Evolutionary conservation across 2,329 filamentous ascomycete genomes (phyloP), one percentile per base, ranked within the genome.

Genomic region (Curvularia lunata): DNA sequence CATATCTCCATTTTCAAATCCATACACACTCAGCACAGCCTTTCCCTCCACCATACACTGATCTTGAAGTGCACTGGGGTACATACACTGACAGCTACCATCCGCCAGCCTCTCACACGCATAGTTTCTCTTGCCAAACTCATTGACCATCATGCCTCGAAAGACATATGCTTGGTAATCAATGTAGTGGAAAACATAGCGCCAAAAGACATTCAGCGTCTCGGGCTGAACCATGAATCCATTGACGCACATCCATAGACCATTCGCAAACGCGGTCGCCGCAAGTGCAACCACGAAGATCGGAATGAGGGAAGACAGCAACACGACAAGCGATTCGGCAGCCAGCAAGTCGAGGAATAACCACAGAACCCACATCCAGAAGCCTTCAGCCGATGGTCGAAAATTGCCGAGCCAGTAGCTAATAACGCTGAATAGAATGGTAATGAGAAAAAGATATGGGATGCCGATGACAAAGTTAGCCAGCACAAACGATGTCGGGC

Each of bases 101-200:
- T 52, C 62, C 10, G 32, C 50, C 47, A 47, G 1, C 32, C 23
- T 46, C 61, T 81, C 77, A 71, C 91, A 94, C 3, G 77, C 73
- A 74, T 91, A 96, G 3, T 79, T 83, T 13, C 90, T 81, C 18
- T 84, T 64, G 1, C 80, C 79, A 73, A 96, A 95, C 78, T 96
- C 91, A 70, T 95, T 96, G 52, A 94, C 87, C 91, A 96, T 95
- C 91, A 96, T 95, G 13, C 91, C 91, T 71, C 94, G 86, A 73
- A 96, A 96, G 3, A 96, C 91, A 67, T 93, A 96, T 41, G 83
- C 81, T 78, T 94, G 91, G 70, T 96, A 96, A 73, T 96, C 90
- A 71, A 93, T 93, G 75, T 93, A 96, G 72, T 93, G 89, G 68
- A 95, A 95, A 5, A 90, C 90, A 68, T 96, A 95, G 74, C 87